Base-by-base conservation (phyloP, 2,329 filamentous ascomycete species). In the Hypoxylon sp. region DNA sequence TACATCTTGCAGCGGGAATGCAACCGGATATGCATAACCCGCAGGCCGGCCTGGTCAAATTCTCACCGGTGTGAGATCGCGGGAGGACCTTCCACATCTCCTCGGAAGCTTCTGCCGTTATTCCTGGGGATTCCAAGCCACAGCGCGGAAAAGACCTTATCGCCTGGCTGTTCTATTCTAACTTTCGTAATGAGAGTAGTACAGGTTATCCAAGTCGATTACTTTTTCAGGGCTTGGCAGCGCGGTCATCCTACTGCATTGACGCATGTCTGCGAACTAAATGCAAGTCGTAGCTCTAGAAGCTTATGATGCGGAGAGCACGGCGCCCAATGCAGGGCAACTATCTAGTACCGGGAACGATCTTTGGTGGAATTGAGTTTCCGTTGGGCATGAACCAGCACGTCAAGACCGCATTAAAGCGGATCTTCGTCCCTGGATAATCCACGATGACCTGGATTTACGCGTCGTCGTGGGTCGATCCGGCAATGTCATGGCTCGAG, bases 21-120 rank as follows among this genome's bases (percentile, higher is more conserved):
- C 67, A 67, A 70, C 69, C 66, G 69, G 69, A 57, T 67, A 69
- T 69, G 69, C 63, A 70, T 52, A 47, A 37, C 67, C 57, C 61
- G 67, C 67, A 69, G 67, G 51, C 69, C 66, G 69, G 56, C 51
- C 35, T 53, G 62, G 5, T 42, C 39, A 48, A 44, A 31, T 8
- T 17, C 63, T 69, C 69, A 71, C 69, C 69, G 69, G 69, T 71
- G 47, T 61, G 57, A 58, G 50, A 58, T 33, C 53, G 52, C 61
- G 60, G 61, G 63, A 65, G 47, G 48, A 57, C 67, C 44, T 50
- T 67, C 53, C 58, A 58, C 47, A 47, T 42, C 35, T 42, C 46
- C 55, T 68, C 69, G 69, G 69, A 60, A 63, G 37, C 29, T n/a
- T 70, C 44, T 67, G 66, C 69, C 69, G 69, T 51, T n/a, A 42